Evolutionary conservation across 2,329 filamentous ascomycete genomes (phyloP).

Genomic region (Botrytis cinerea): DNA sequence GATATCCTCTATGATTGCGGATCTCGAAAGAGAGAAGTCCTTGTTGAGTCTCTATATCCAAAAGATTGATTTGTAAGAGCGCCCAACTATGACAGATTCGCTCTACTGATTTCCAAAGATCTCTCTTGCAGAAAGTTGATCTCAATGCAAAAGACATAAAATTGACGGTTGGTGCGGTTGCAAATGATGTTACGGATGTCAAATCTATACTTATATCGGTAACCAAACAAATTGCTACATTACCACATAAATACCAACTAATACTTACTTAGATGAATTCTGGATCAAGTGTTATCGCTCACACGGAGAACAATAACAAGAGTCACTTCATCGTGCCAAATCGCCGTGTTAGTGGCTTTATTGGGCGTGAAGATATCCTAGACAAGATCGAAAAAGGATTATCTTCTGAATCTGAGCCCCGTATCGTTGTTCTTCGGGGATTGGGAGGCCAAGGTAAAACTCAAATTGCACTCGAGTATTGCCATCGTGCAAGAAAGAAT

Average conservation of each 20-base stretch:
- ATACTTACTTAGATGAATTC: neutral
- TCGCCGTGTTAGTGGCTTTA: conserved; percentile 26
- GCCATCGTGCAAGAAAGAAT: conserved; percentile 25
- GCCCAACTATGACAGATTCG: neutral
- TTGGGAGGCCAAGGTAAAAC: conserved; percentile 36
- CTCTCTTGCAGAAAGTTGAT: neutral
- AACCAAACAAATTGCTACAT: neutral
- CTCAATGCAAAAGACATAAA: neutral
- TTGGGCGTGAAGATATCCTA: conserved; percentile 32
- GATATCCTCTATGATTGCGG: neutral
- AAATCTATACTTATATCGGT: conserved; percentile 2
- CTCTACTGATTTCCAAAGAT: neutral
- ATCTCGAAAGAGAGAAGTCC: conserved; percentile 23
- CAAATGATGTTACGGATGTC: conserved; percentile 1
- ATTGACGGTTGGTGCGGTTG: neutral
- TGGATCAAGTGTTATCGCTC: too few species aligned
- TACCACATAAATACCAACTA: neutral
- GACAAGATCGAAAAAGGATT: conserved; percentile 26
- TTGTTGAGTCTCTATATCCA: conserved; percentile 18
- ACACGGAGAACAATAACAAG: neutral
- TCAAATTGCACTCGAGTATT: conserved; percentile 34
- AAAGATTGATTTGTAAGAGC: conserved; percentile 19
- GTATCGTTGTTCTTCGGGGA: conserved; percentile 30
- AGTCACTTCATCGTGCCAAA: conserved; percentile 26
- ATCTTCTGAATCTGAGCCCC: conserved; percentile 10